Percentiles rank a stretch among this genome's conserved stretches.
Evolutionary conservation across 768 basidiomycete species (phyloP).

Genomic region (Russula emetica): DNA sequence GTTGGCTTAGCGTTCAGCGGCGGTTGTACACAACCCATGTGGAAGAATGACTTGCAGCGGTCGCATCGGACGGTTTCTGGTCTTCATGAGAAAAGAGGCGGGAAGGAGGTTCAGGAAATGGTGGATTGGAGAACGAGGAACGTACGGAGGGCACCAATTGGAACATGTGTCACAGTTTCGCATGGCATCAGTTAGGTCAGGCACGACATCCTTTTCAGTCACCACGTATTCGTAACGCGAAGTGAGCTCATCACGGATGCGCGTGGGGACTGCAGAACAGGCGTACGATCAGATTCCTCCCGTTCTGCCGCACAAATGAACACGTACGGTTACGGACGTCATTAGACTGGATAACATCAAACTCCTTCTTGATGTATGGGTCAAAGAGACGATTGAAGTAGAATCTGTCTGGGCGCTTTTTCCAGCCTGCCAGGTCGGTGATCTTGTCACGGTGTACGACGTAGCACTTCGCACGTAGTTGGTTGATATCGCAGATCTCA

Average conservation of each 20-base stretch:
- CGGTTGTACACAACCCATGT: slow-evolving; percentile 92
- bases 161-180: slow-evolving; percentile 83
- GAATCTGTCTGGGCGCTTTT: slow-evolving; percentile 90
- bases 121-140: background rate
- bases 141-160: slow-evolving; percentile 86
- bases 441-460: slow-evolving; percentile 96
- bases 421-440: slow-evolving; percentile 88
- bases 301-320: background rate
- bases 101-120: slow-evolving; percentile 20
- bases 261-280: slow-evolving; percentile 55
- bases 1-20: slow-evolving; percentile 89
- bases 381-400: slow-evolving; percentile 95
- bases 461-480: slow-evolving; percentile 88
- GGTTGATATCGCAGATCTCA: slow-evolving; percentile 91
- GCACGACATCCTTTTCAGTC: slow-evolving; percentile 88
- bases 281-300: slow-evolving; percentile 24
- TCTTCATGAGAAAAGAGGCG: slow-evolving; percentile 40
- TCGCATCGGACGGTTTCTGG: slow-evolving; percentile 86
- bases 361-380: slow-evolving; percentile 97
- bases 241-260: slow-evolving; percentile 72
- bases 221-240: slow-evolving; percentile 92
- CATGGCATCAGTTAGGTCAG: slow-evolving; percentile 81
- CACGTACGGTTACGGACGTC: slow-evolving; percentile 85
- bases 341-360: slow-evolving; percentile 85
- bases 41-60: slow-evolving; percentile 89